Conservation (phyloP, 257 asterid species). For the Leonotis leonurus region DNA sequence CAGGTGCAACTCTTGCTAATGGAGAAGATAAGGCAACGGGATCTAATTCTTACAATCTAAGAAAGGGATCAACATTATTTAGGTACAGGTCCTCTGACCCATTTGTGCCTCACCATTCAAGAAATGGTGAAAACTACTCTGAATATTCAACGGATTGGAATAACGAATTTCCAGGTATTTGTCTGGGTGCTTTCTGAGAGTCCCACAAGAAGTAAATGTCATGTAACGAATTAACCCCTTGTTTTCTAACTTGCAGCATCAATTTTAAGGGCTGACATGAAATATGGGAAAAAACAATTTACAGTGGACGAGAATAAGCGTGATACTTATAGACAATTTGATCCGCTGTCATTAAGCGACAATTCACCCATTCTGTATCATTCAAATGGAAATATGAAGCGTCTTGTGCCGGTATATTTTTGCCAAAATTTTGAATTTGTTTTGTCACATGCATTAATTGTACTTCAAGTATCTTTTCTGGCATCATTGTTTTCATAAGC, state of each 20-base stretch:
- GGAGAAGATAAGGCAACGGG: conserved; percentile 65
- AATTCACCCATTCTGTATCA: conserved; percentile 31
- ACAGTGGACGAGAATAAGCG: conserved; percentile 76
- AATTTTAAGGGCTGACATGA: conserved; percentile 90
- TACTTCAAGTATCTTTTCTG: not conserved
- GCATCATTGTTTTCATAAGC: not conserved
- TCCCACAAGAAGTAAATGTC: conserved; percentile 9
- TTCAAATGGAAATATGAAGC: conserved; percentile 46
- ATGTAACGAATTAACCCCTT: not conserved
- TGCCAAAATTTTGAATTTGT: conserved; percentile 1
- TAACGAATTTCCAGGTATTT: conserved; percentile 84
- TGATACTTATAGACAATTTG: conserved; percentile 58
- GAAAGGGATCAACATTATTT: conserved; percentile 47
- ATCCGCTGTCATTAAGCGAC: conserved; percentile 33
- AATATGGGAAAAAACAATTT: conserved; percentile 73
- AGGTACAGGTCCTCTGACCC: conserved; percentile 50
- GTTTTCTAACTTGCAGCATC: conserved; percentile 47
- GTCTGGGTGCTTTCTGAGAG: not conserved
- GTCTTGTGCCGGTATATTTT: conserved; percentile 64
- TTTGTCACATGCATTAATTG: not conserved
- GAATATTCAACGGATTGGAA: conserved; percentile 73
- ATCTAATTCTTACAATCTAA: conserved; percentile 70
- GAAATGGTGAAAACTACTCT: conserved; percentile 66
- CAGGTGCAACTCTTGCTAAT: conserved; percentile 66
- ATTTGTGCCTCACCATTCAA: conserved; percentile 36